Conservation (phyloP, 768 basidiomycete species). For the Grammothele lineata region DNA sequence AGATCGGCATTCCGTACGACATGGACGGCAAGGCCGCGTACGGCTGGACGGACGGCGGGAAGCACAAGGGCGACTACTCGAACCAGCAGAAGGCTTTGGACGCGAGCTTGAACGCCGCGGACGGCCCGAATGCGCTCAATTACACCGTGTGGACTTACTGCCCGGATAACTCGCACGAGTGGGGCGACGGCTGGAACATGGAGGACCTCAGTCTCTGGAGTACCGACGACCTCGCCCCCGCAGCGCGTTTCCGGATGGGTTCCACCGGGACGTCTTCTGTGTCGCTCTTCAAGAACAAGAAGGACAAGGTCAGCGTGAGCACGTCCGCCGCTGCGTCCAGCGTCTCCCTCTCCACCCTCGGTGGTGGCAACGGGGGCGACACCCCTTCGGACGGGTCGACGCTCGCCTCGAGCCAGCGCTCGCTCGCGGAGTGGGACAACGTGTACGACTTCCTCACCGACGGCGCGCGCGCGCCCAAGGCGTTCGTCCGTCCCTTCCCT, state of each 20-base stretch:
- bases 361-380: conserved; percentile 18
- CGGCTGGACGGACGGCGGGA: conserved; percentile 66
- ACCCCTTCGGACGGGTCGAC: conserved; percentile 19
- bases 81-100: conserved; percentile 83
- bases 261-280: conserved; percentile 28
- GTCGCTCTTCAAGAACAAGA: conserved; percentile 35
- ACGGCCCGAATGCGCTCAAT: conserved; percentile 70
- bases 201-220: conserved; percentile 94
- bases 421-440: conserved; percentile 39
- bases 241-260: conserved; percentile 25
- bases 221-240: conserved; percentile 53
- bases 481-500: conserved; percentile 86
- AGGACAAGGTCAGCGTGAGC: conserved; percentile 14
- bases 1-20: conserved; percentile 94
- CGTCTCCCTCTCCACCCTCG: conserved; percentile 34
- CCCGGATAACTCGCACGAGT: conserved; percentile 74
- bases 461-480: conserved; percentile 79
- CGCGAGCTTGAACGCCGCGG: conserved; percentile 73
- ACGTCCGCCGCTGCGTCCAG: conserved; percentile 26
- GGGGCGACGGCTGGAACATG: conserved; percentile 97
- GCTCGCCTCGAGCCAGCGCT: conserved; percentile 15
- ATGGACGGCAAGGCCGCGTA: conserved; percentile 88
- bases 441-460: conserved; percentile 75
- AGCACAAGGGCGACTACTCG: conserved; percentile 70
- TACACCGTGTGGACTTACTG: conserved; percentile 92